Evolutionary conservation across 306 rosid genomes (phyloP).

Genomic region (Glycine tomentella): DNA sequence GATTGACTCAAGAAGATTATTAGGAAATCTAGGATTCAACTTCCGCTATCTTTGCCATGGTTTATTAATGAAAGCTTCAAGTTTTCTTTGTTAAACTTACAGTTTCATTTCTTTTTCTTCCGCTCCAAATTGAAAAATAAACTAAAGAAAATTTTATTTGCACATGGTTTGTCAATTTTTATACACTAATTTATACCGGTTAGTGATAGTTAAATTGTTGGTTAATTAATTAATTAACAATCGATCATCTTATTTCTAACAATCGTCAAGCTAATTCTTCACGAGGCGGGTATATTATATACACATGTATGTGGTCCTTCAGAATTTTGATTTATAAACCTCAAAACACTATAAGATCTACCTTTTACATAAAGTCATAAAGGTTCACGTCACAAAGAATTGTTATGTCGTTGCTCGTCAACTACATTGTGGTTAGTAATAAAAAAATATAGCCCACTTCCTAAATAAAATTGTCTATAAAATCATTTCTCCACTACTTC

Average conservation of each 20-base stretch:
- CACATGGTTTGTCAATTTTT: not conserved
- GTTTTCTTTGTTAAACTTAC: not conserved
- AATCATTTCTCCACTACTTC: conserved; percentile 20
- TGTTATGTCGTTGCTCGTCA: conserved; percentile 25
- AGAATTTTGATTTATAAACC: conserved; percentile 42
- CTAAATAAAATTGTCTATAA: conserved; percentile 14
- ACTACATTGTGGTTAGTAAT: conserved; percentile 17
- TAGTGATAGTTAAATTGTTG: not conserved
- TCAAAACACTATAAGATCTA: conserved; percentile 46
- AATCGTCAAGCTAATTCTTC: conserved; percentile 10
- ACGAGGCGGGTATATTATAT: not conserved
- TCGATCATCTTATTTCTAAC: not conserved
- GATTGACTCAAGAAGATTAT: not conserved
- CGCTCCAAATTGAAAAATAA: not conserved
- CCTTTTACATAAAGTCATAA: conserved; percentile 45
- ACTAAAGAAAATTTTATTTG: not conserved
- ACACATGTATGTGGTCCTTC: conserved; percentile 41
- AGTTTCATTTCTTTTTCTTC: not conserved
- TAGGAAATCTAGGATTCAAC: not conserved
- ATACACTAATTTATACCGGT: not conserved
- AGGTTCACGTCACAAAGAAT: conserved; percentile 40
- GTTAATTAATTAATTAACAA: not conserved
- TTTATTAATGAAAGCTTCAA: not conserved
- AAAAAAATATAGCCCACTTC: conserved; percentile 32
- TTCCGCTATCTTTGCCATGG: not conserved